Base-by-base conservation (phyloP, 169 alveolate genomes). In the Plasmodium gaboni region DNA sequence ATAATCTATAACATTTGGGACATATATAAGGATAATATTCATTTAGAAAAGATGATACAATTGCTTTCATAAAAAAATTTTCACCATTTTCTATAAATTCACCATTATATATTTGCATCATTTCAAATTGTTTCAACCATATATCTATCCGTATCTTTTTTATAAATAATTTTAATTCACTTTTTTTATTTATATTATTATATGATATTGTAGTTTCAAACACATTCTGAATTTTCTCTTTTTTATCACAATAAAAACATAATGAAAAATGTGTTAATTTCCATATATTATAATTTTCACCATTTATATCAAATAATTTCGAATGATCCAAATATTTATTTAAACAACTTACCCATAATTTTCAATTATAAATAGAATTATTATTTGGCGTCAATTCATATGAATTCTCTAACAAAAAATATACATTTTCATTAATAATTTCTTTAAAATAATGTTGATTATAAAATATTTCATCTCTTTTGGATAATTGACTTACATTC, bases 31-130 rank as follows among this genome's bases (percentile, higher is more conserved):
- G 89, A 24, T 92, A 88, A 1, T 53, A 61, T 22, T 74, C 88
- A 74, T 63, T 74, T 50, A 74, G 15, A 50, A 93, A 94, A 24
- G 96, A 94, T 26, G 90, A 88, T 7, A 93, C 89, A 9, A 96
- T 95, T 4, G 96, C 96, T 57, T 94, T 95, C 92, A 91, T 92
- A 0, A 94, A 96, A 69, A 93, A 94, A 59, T 94, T 94, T 24
- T 94, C 96, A 8, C 96, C 96, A 87, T 94, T 96, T n/a, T 95
- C 92, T 51, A 94, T 88, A 60, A 76, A 94, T 38, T 86, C 92
- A 1, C 96, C 96, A 28, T 93, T 93, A 85, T 86, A 94, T 28
- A 88, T 73, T 68, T 87, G 88, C 67, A 88, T 86, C 70, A 86
- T 57, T 55, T 76, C 85, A 92, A 92, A 93, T 63, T 93, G 96